Evolutionary conservation across 202 grass and related monocot genomes (phyloP), one percentile per base, ranked within the genome.

Genomic region (Saccharum hybrid): DNA sequence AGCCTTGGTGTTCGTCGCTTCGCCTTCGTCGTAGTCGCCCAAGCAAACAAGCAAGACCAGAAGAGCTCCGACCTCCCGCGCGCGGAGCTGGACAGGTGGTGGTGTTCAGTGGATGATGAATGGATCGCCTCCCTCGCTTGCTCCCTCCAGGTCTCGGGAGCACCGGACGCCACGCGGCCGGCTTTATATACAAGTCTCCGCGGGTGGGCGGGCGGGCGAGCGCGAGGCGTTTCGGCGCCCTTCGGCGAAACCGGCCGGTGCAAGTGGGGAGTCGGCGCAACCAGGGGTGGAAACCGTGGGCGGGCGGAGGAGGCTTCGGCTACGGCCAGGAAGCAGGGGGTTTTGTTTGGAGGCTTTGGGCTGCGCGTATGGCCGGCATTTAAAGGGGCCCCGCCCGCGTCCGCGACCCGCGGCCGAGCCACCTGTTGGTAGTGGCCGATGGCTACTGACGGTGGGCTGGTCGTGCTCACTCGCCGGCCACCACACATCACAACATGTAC

Each of bases 291-390:
- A 87, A 82, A 71, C 63, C 72, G 49, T 40, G 71, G 83, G 8
- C 43, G 3, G 43, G 41, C 41, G 41, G 41, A 42, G 7, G 42
- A 3, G 10, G 10, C 10, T n/a, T n/a, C n/a, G 42, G 42, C 4
- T 13, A 0, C 41, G 10, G 10, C 41, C 8, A 41, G 8, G 40
- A 8, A 10, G 41, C n/a, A n/a, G 5, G 40, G 40, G 40, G 2
- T 3, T n/a, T n/a, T 45, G 11, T 13, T 39, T 31, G 77, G 59
- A 73, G 67, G 64, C 11, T 33, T 16, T 45, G 41, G 85, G 34
- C 38, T 31, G 71, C 19, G 61, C 40, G 76, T 6, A 59, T 28
- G 87, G 87, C 59, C 4, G 18, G 63, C 75, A 84, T 88, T 88
- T 88, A 88, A 88, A 64, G 71, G 42, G 68, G 21, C 22, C 80